These are phyloP conservation scores for Dalbergia cochinchinensis DNA, from an alignment of 306 rosid genomes.

Conservation along the genomic window DNA sequence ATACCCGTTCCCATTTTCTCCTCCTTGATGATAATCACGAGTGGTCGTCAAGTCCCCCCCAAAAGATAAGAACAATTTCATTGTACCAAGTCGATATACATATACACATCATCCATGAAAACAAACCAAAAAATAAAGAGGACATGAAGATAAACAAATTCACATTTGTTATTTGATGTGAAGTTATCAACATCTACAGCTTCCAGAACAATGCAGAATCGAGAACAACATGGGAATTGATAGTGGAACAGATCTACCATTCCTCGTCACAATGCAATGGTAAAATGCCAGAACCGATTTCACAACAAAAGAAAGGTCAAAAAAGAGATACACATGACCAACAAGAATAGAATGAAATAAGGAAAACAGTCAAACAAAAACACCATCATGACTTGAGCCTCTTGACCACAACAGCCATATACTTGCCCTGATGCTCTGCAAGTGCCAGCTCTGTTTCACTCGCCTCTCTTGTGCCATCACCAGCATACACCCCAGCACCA, in stretches of 20 bases:
- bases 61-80: background rate
- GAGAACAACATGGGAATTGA: conserved; percentile 44
- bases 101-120: conserved; percentile 8
- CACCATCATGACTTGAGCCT: conserved; percentile 65
- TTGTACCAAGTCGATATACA: background rate
- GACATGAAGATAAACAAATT: conserved; percentile 33
- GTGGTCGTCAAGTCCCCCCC: background rate
- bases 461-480: conserved; percentile 89
- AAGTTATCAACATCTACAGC: conserved; percentile 43
- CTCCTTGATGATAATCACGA: background rate
- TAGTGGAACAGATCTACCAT: conserved; percentile 28
- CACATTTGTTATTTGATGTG: conserved; percentile 33
- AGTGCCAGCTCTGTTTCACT: conserved; percentile 86
- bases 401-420: conserved; percentile 89
- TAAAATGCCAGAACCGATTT: conserved; percentile 57
- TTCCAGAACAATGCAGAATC: conserved; percentile 44
- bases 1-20: too few species aligned
- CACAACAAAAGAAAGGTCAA: conserved; percentile 21
- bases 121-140: background rate
- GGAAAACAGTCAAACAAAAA: conserved; percentile 1
- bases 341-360: conserved; percentile 52
- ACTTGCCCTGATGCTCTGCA: conserved; percentile 95
- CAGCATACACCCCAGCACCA: conserved; percentile 94
- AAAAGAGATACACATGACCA: conserved; percentile 28
- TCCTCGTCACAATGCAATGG: conserved; percentile 32